Percentiles rank a stretch among this genome's conserved stretches.
Conservation (phyloP, 257 asterid species). For the Orobanche coerulescens region DNA sequence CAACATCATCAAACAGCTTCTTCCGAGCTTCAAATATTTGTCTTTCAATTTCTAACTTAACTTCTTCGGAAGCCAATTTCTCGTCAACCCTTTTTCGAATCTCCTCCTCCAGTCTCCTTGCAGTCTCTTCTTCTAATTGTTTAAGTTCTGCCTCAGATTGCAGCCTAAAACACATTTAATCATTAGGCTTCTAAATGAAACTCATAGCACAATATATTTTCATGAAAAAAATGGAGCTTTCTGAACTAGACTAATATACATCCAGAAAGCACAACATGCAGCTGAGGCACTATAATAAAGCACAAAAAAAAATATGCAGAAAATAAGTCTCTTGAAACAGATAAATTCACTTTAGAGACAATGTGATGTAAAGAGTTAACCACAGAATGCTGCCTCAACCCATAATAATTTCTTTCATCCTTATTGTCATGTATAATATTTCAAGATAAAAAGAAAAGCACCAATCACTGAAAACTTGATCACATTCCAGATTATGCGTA, state of each 20-base stretch:
- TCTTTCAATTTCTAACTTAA: conserved; percentile 39
- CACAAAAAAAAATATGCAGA: not conserved
- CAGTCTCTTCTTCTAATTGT: conserved; percentile 66
- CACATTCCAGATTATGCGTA: not conserved
- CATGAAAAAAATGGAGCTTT: not conserved
- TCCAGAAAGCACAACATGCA: not conserved
- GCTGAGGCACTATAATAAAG: not conserved
- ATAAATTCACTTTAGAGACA: not conserved
- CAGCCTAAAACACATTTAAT: conserved; percentile 26
- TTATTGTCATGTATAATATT: not conserved
- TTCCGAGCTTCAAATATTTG: conserved; percentile 42
- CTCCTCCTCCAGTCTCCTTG: conserved; percentile 59
- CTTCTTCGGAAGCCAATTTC: conserved; percentile 50
- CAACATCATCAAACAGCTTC: conserved; percentile 52
- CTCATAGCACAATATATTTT: not conserved
- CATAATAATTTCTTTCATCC: not conserved
- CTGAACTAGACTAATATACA: not conserved
- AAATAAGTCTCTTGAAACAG: not conserved
- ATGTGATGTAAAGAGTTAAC: not conserved
- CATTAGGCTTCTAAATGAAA: not conserved
- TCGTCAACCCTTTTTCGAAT: conserved; percentile 56
- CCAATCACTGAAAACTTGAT: not conserved
- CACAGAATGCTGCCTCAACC: not conserved
- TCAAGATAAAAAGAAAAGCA: not conserved
- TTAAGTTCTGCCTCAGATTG: conserved; percentile 60